Conservation (phyloP, 1,139 yeast species). For the Saccharomyces hybrid region DNA sequence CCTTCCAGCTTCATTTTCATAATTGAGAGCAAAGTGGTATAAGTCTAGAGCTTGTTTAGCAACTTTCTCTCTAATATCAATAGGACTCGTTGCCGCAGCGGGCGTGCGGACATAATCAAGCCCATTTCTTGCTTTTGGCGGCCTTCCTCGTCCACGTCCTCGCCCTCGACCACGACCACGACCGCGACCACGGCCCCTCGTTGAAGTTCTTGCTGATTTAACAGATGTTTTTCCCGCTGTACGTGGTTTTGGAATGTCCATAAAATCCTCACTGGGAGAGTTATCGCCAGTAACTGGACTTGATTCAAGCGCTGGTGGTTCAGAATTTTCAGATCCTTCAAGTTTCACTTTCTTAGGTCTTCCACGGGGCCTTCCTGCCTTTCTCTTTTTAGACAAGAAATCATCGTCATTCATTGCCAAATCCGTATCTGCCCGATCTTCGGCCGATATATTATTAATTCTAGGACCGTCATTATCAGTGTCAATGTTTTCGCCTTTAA, state of each 20-base stretch:
- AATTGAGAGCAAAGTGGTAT: slow-evolving; percentile 40
- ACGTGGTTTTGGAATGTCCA: slow-evolving; percentile 4
- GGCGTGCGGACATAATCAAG: slow-evolving; percentile 35
- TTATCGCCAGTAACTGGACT: slow-evolving; percentile 1
- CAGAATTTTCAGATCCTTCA: slow-evolving; percentile 9
- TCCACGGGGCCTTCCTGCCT: slow-evolving; percentile 16
- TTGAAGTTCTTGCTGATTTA: slow-evolving; percentile 20
- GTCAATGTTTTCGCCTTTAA: background rate
- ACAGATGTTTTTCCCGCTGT: slow-evolving; percentile 22
- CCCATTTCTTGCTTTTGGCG: slow-evolving; percentile 25
- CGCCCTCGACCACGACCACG: slow-evolving; percentile 26
- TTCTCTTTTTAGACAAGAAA: slow-evolving; percentile 17
- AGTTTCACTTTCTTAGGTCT: slow-evolving; percentile 17
- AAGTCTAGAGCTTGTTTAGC: slow-evolving; percentile 21
- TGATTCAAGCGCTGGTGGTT: background rate
- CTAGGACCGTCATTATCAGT: background rate
- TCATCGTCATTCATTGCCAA: slow-evolving; percentile 16
- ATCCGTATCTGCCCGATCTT: slow-evolving; percentile 8
- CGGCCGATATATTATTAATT: background rate
- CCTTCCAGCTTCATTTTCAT: slow-evolving; percentile 39
- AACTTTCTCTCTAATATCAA: slow-evolving; percentile 38
- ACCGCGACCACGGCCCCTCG: slow-evolving; percentile 23
- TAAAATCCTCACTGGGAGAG: background rate
- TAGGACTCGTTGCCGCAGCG: slow-evolving; percentile 40
- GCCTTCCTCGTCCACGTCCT: slow-evolving; percentile 15